Percentiles rank a stretch among this genome's conserved stretches.
Conservation (phyloP, 352 stramenopile genomes). For the Plasmopara halstedii region DNA sequence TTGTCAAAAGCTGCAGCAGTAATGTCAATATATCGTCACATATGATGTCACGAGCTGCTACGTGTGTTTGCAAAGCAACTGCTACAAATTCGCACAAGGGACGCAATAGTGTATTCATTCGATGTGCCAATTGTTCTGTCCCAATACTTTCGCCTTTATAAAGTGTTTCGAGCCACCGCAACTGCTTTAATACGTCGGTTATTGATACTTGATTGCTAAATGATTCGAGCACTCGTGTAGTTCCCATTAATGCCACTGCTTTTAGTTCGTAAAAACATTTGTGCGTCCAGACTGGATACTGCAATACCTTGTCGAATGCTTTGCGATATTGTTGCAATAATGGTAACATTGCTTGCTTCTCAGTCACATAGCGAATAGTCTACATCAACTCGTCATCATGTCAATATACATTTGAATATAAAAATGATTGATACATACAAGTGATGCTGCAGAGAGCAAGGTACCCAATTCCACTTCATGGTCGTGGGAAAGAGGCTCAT, state of each 20-base stretch:
- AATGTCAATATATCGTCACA: conserved; percentile 43
- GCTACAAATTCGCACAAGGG: conserved; percentile 54
- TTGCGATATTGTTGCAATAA: conserved; percentile 42
- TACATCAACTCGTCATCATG: conserved; percentile 9
- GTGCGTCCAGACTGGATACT: conserved; percentile 38
- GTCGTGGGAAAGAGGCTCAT: conserved; percentile 31
- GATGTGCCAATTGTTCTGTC: conserved; percentile 7
- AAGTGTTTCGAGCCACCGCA: conserved; percentile 49
- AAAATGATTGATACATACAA: conserved; percentile 18
- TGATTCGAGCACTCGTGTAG: conserved; percentile 53
- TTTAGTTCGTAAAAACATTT: conserved; percentile 24
- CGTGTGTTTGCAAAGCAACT: conserved; percentile 62
- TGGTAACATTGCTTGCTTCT: conserved; percentile 50
- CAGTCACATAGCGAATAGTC: conserved; percentile 71
- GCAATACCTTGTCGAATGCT: conserved; percentile 45
- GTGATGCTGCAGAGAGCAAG: conserved; percentile 51
- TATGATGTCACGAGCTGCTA: conserved; percentile 24
- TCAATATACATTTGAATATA: background rate
- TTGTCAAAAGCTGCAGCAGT: conserved; percentile 31
- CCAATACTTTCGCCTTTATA: conserved; percentile 24
- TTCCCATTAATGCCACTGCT: conserved; percentile 61
- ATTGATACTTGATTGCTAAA: conserved; percentile 37
- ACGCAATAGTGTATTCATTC: conserved; percentile 46
- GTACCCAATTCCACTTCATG: conserved; percentile 65
- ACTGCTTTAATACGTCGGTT: conserved; percentile 29